Percentiles rank a stretch among this genome's conserved stretches.
These are phyloP conservation scores for Nannizziopsis arthrosporioides DNA, from an alignment of 2,329 filamentous ascomycete genomes.

Conservation along the genomic window DNA sequence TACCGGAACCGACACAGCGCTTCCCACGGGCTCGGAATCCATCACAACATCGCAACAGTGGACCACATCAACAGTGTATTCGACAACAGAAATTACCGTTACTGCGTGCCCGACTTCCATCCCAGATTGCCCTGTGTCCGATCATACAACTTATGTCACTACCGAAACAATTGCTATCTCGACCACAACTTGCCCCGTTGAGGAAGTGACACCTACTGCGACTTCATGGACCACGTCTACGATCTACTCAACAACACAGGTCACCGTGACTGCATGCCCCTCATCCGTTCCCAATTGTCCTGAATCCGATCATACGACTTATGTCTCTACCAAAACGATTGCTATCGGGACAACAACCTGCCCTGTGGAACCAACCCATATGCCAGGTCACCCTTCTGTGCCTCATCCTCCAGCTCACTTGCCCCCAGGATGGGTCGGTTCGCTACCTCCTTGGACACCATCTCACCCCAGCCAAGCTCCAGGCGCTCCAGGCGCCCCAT, in stretches of 20 bases:
- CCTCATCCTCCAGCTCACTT: not conserved
- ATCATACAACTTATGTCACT: constrained; percentile 1
- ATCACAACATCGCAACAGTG: not conserved
- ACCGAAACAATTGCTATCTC: not conserved
- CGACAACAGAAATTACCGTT: not conserved
- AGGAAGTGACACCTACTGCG: not conserved
- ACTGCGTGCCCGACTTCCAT: constrained; percentile 3
- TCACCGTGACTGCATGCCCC: not conserved
- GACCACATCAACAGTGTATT: constrained; percentile 1
- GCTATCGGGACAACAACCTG: not conserved
- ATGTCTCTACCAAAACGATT: constrained; percentile 1
- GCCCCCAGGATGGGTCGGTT: too few species aligned
- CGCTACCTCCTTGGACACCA: too few species aligned
- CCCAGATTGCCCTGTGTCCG: not conserved
- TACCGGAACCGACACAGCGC: not conserved
- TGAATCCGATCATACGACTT: not conserved
- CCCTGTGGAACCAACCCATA: not conserved
- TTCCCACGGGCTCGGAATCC: not conserved
- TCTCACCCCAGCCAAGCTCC: too few species aligned
- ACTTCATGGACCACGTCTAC: not conserved
- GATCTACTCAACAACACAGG: not conserved
- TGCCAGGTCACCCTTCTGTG: too few species aligned
- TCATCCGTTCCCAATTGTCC: constrained; percentile 1
- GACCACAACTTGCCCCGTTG: not conserved
- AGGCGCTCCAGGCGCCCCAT: too few species aligned